A percentile compares a stretch with the other conserved stretches of the same genome.
These are phyloP conservation scores for Articulospora tetracladia DNA, from an alignment of 495 filamentous ascomycete genomes.

Conservation along the genomic window DNA sequence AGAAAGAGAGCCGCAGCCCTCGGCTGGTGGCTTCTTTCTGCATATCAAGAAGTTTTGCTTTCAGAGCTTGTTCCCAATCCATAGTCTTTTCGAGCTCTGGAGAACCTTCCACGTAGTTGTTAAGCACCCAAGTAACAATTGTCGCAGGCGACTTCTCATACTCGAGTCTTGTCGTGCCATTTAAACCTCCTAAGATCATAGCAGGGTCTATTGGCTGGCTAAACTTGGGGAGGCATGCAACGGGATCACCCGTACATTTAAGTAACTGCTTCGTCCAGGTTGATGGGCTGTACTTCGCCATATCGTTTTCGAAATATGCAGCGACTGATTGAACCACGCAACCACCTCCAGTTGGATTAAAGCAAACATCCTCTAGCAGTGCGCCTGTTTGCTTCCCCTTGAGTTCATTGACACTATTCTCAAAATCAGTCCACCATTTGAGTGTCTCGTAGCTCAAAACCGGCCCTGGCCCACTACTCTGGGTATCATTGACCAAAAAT, in stretches of 20 bases:
- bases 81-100: constrained; percentile 65
- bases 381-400: constrained; percentile 60
- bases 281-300: constrained; percentile 51
- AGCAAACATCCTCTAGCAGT: constrained; percentile 81
- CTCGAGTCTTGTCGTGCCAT: constrained; percentile 34
- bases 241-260: constrained; percentile 71
- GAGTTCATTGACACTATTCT: constrained; percentile 64
- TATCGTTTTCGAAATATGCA: constrained; percentile 73
- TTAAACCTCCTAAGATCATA: constrained; percentile 80
- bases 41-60: constrained; percentile 60
- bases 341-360: constrained; percentile 83
- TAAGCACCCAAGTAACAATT: constrained; percentile 94
- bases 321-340: constrained; percentile 92
- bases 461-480: constrained; percentile 57
- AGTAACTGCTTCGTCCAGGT: constrained; percentile 67
- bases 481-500: constrained; percentile 87
- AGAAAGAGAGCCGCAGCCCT: constrained; percentile 86
- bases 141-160: constrained; percentile 74
- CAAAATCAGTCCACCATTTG: constrained; percentile 91
- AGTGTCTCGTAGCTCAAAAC: constrained; percentile 86
- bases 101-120: constrained; percentile 74
- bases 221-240: constrained; percentile 82
- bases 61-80: constrained; percentile 84
- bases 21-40: constrained; percentile 76
- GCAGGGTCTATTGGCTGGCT: constrained; percentile 79